Base-by-base conservation (phyloP, 495 filamentous ascomycete species). In the Chaetomium tenue region DNA sequence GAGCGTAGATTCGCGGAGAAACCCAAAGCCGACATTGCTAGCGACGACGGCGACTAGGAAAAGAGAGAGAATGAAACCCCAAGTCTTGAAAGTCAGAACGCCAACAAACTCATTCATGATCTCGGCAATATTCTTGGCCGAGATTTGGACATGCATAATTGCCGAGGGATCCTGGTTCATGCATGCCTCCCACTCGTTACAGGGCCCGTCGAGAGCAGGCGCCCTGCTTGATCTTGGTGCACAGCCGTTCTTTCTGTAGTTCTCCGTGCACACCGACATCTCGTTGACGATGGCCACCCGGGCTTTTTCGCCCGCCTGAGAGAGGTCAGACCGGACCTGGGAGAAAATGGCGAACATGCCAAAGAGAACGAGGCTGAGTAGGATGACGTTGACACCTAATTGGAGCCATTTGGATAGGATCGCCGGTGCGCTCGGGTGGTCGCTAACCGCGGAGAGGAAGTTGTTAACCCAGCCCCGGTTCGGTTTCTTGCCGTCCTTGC, bases 371-470 rank as follows among this genome's bases (percentile, higher is more conserved):
- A 86, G 75, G 47, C 82, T 77, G 12, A 91, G 83, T 5, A 96
- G 78, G 64, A 89, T 81, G 64, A 90, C 64, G 71, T 97, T 97
- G 70, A 96, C 87, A 11, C 84, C 74, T 47, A 97, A 81, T 66
- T 93, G 90, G 15, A 91, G 78, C 84, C 93, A 98, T 74, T 85
- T 89, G 30, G 91, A 92, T 23, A 97, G 78, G 58, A 96, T 89
- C 60, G 87, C 84, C 6, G 94, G 94, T n/a, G 96, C 84, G 67
- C 88, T 85, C 0, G 92, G 93, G 71, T 97, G 90, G 47, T 84
- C 83, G 66, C 89, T 89, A 64, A 96, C 77, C 57, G 87, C 85
- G 22, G 83, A 78, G 42, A 93, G 84, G 67, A 91, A 80, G 16
- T 82, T 75, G 26, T 78, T 78, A 56, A 91, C 77, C 73, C 63